These are phyloP conservation scores for Linnemannia elongata DNA, from an alignment of 192 early-diverging fungal genomes.

Conservation along the genomic window DNA sequence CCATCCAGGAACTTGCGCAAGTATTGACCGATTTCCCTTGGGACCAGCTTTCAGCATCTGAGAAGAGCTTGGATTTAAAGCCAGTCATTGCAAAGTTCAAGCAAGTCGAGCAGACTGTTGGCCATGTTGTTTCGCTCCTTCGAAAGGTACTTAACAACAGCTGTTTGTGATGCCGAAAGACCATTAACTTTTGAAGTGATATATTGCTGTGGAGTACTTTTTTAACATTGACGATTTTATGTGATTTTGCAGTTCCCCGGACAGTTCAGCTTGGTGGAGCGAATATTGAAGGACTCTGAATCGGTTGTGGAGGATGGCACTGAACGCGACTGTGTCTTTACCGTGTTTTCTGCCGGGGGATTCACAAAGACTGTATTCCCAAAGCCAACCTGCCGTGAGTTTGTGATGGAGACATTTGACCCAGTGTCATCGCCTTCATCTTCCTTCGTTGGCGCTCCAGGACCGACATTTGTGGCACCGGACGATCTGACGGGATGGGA, in stretches of 20 bases:
- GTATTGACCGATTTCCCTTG: constrained; percentile 60
- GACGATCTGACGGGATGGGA: constrained; percentile 20
- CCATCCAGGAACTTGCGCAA: constrained; percentile 47
- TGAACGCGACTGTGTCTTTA: constrained; percentile 70
- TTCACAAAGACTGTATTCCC: constrained; percentile 41
- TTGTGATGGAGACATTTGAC: constrained; percentile 63
- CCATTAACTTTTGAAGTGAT: not conserved
- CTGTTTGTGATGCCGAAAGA: too few species aligned
- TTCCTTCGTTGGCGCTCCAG: not conserved
- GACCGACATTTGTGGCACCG: not conserved
- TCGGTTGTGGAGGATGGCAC: constrained; percentile 60
- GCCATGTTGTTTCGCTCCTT: constrained; percentile 59
- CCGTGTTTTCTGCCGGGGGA: constrained; percentile 58
- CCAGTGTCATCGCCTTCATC: constrained; percentile 11
- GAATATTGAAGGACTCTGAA: constrained; percentile 59
- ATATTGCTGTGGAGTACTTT: not conserved
- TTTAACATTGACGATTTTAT: not conserved
- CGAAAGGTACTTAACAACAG: constrained; percentile 57
- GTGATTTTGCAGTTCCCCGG: constrained; percentile 63
- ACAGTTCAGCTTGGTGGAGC: constrained; percentile 67
- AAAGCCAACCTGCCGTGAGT: constrained; percentile 67
- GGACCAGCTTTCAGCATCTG: constrained; percentile 29
- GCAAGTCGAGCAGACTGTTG: constrained; percentile 57
- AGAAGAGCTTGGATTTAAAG: constrained; percentile 23
- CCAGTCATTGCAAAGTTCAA: constrained; percentile 51